Percentiles rank a stretch among this genome's conserved stretches.
These are phyloP conservation scores for Quercus suber DNA, from an alignment of 306 rosid species.

Conservation along the genomic window DNA sequence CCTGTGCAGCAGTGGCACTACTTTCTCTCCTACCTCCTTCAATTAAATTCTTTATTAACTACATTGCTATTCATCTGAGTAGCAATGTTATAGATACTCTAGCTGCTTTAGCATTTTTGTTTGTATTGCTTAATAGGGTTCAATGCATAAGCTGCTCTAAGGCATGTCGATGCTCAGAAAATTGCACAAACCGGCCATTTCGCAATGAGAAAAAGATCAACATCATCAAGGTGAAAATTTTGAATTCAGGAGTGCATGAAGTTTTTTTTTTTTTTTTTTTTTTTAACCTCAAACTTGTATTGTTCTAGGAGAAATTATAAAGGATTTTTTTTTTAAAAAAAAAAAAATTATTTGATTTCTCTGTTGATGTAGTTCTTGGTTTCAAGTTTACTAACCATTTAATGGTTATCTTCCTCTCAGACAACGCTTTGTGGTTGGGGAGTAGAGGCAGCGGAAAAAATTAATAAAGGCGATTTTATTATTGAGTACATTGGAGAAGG, in stretches of 20 bases:
- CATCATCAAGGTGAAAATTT: conserved; percentile 62
- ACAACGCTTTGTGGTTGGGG: conserved; percentile 98
- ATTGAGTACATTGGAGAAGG: conserved; percentile 97
- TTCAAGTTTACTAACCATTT: background rate
- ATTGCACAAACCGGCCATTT: conserved; percentile 85
- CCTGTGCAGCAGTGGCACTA: background rate
- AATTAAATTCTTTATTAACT: background rate
- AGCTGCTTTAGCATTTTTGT: conserved; percentile 12
- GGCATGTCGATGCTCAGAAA: conserved; percentile 76
- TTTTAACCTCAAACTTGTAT: background rate
- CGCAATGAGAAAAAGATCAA: conserved; percentile 84
- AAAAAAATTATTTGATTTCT: background rate
- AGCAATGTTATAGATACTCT: background rate
- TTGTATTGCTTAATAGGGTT: conserved; percentile 47
- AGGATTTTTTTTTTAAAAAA: background rate
- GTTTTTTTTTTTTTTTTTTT: background rate
- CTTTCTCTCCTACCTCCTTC: background rate
- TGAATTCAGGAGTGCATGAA: background rate
- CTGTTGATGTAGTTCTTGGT: background rate
- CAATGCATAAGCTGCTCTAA: conserved; percentile 98
- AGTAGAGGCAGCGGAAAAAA: conserved; percentile 74
- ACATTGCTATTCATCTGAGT: background rate
- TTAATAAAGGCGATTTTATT: conserved; percentile 67
- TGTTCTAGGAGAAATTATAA: background rate
- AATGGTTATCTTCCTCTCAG: conserved; percentile 41